Base-by-base conservation (phyloP, 2,329 filamentous ascomycete genomes). In the Penicillium concentricum region DNA sequence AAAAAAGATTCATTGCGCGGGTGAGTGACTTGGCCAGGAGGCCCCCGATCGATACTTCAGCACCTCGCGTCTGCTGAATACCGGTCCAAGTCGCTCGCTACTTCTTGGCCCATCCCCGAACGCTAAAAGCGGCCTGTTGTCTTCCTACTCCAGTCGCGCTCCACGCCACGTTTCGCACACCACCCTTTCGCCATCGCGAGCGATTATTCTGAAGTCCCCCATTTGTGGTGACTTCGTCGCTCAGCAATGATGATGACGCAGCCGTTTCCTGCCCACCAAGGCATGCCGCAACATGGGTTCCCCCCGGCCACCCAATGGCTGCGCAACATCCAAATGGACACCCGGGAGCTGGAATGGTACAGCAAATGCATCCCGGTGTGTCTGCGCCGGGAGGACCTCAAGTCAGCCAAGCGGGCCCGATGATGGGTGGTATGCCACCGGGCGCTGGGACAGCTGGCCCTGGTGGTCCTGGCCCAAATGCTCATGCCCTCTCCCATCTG, bases 381-480 rank as follows among this genome's bases (percentile, higher is more conserved):
- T 85, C 84, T 51, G 82, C 78, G 30, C 82, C 83, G 26, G 79
- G 79, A 61, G 82, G 79, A 24, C 83, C 84, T 48, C 83, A 85
- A 61, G 84, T 84, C 54, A 84, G 77, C 61, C 85, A 87, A 68
- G 79, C 82, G 46, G 82, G 81, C n/a, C 83, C 82, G 24, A 86
- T 87, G 83, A 85, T 87, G 79, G 78, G 68, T 35, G 83, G 81
- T 49, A 86, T 87, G 84, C 83, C 84, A 62, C 83, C 82, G 47
- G 83, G 82, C 52, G 78, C 78, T 57, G 79, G 80, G 57, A 82
- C 79, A 32, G 78, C 78, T 60, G 79, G 79, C 34, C 76, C 78
- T 58, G 77, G 75, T n/a, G 75, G 76, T 26, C 75, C 75, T 28
- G 77, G 78, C 55, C 82, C 81, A 26, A 85, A 81, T 69, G 79